Base-by-base conservation (phyloP, 805 yeast species). In the Metschnikowia henanensis region DNA sequence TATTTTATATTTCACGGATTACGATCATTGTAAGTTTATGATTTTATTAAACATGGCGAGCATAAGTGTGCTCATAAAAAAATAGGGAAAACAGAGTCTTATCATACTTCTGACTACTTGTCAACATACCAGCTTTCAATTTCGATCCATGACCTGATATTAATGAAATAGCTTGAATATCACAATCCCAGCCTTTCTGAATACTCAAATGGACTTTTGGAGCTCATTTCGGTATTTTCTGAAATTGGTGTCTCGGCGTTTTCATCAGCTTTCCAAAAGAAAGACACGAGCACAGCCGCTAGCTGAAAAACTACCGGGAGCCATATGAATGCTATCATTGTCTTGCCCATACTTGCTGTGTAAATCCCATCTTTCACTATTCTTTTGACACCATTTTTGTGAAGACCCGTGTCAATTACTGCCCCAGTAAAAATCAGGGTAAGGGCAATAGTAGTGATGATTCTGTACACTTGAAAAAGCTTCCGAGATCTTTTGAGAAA, bases 301-400 rank as follows among this genome's bases (percentile, higher is more conserved):
- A 40, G 43, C 28, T 43, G 43, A 15, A 47, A 38, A 12, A 41
- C 37, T 20, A 44, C 43, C 3, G 46, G 48, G 13, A 43, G 37
- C 48, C 51, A 47, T 2, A 47, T 30, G 12, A 47, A 47, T 3
- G 51, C 46, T 13, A 43, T 40, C 46, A 47, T 43, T 28, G 48
- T 40, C 29, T 30, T 47, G 2, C 51, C 51, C 44, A 47, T 30
- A 2, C 30, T 22, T 9, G 46, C 48, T 19, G 23, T 31, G 44
- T 47, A 47, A 15, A 40, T 41, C 8, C 48, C 48, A 34, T 41
- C 51, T 13, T 26, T 39, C 12, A 21, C 43, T 29, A 47, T 32
- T 16, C 38, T 37, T 25, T 34, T 31, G 20, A 33, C 32, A 2
- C 51, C 51, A 19, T 40, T 37, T 16, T 39, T 34, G 29, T 47